A percentile compares a stretch with the other conserved stretches of the same genome.
These are phyloP conservation scores for Leavenworthia alabamica DNA, from an alignment of 345 rosid species.

Conservation along the genomic window DNA sequence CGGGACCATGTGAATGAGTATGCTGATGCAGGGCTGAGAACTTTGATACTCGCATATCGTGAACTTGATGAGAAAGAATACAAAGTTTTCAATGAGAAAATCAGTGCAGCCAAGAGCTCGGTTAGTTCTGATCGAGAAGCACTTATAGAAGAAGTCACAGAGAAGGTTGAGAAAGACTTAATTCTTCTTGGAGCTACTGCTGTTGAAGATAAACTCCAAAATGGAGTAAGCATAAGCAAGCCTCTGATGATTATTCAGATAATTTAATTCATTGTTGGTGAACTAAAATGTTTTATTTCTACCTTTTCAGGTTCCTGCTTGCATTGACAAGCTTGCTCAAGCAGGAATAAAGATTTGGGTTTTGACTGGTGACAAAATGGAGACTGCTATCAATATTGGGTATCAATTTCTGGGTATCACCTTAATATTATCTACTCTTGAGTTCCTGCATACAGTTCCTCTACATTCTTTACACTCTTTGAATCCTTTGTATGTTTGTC, in stretches of 20 bases:
- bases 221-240: no score
- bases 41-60: slow-evolving; percentile 82
- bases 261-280: no score
- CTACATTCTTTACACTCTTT: slow-evolving; percentile 23
- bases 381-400: slow-evolving; percentile 99
- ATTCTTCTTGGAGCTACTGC: slow-evolving; percentile 96
- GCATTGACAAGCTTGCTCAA: slow-evolving; percentile 97
- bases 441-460: no score
- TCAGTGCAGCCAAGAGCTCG: slow-evolving; percentile 66
- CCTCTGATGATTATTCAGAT: no score
- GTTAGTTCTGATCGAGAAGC: slow-evolving; percentile 73
- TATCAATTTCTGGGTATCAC: slow-evolving; percentile 24
- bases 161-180: slow-evolving; percentile 67
- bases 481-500: slow-evolving; percentile 24
- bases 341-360: slow-evolving; percentile 99
- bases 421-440: neutral
- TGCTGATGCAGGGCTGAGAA: slow-evolving; percentile 95
- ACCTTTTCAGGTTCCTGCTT: slow-evolving; percentile 66
- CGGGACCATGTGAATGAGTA: slow-evolving; percentile 73
- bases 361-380: slow-evolving; percentile 98
- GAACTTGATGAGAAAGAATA: slow-evolving; percentile 69
- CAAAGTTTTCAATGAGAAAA: slow-evolving; percentile 42
- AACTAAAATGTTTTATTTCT: neutral
- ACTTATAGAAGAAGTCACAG: slow-evolving; percentile 63
- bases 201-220: slow-evolving; percentile 95